Evolutionary conservation across 2,329 filamentous ascomycete species (phyloP), one percentile per base, ranked within the genome.

Genomic region (Iodosphaeria phyllophila): DNA sequence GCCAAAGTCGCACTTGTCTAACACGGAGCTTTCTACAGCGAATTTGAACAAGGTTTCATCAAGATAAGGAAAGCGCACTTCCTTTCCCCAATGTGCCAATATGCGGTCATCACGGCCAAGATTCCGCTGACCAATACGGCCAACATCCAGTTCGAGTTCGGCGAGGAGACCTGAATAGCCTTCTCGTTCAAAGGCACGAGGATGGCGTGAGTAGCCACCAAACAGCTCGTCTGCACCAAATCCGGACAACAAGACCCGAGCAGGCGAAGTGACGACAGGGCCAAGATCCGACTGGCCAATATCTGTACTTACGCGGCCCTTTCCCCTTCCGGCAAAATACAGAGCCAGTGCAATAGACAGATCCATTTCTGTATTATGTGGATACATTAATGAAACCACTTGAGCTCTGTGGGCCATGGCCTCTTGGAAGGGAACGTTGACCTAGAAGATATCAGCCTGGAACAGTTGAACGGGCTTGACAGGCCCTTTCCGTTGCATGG

Each of bases 331-430:
- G 5, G 89, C 83, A 52, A 98, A 98, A 47, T 93, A 95, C n/a
- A 98, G 58, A 0, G 89, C 89, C 37, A 67, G 75, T 1, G 79
- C 77, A 38, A 98, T 98, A 4, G 89, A 98, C 1, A 98, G 59
- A 40, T 98, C 89, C 89, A 98, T 98, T 49, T 98, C 89, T 0
- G 89, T 98, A 36, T 92, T 86, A 48, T 98, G 89, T 0, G 89
- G 89, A 36, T 76, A 62, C 46, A 98, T 93, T 11, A 98, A 57
- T 3, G 67, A 61, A 18, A 84, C 64, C 12, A 98, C 65, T 14
- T 60, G 61, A 3, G 60, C 41, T 32, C 79, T 69, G 38, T 92
- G 77, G 3, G 60, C 57, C 21, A 72, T 43, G 0, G 74, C 77
- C 37, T 91, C 77, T 5, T 57, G 43, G 43, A 86, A 93, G 0